Evolutionary conservation across 805 yeast species (phyloP).

Genomic region (Ogataea thermomethanolica): DNA sequence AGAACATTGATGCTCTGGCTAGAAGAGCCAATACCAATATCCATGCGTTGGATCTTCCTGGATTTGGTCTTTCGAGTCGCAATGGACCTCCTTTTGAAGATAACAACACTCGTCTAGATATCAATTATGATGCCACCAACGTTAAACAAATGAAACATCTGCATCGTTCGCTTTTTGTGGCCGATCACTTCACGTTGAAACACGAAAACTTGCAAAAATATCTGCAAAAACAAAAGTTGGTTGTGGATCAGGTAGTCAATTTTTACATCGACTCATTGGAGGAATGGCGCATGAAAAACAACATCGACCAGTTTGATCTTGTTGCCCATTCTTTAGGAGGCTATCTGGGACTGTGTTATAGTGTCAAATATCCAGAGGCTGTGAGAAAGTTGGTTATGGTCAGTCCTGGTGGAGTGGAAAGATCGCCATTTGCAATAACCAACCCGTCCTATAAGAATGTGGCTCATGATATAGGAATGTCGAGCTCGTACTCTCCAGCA

Average conservation of each 20-base stretch:
- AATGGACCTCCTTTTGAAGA: conserved; percentile 33
- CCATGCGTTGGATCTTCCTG: conserved; percentile 48
- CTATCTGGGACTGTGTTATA: conserved; percentile 62
- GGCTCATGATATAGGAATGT: conserved; percentile 6
- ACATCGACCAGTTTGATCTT: conserved; percentile 53
- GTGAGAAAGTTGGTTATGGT: conserved; percentile 55
- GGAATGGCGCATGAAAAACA: conserved; percentile 52
- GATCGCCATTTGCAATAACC: conserved; percentile 58
- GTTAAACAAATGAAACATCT: conserved; percentile 21
- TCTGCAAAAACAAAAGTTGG: conserved; percentile 35
- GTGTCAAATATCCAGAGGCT: conserved; percentile 52
- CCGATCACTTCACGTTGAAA: conserved; percentile 18
- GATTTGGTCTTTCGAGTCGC: conserved; percentile 53
- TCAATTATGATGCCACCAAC: conserved; percentile 21
- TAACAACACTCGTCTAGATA: conserved; percentile 25
- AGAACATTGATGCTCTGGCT: conserved; percentile 46
- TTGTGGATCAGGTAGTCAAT: conserved; percentile 46
- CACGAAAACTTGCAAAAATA: conserved; percentile 22
- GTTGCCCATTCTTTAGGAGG: conserved; percentile 83
- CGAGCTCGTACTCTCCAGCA: conserved; percentile 42
- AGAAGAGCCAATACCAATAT: conserved; percentile 23
- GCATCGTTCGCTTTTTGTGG: conserved; percentile 25
- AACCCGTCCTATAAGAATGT: conserved; percentile 31
- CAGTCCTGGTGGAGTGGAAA: conserved; percentile 79
- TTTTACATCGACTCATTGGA: conserved; percentile 61